Conservation (phyloP, 2,329 filamentous ascomycete species). For the Microthyrium microscopicum region DNA sequence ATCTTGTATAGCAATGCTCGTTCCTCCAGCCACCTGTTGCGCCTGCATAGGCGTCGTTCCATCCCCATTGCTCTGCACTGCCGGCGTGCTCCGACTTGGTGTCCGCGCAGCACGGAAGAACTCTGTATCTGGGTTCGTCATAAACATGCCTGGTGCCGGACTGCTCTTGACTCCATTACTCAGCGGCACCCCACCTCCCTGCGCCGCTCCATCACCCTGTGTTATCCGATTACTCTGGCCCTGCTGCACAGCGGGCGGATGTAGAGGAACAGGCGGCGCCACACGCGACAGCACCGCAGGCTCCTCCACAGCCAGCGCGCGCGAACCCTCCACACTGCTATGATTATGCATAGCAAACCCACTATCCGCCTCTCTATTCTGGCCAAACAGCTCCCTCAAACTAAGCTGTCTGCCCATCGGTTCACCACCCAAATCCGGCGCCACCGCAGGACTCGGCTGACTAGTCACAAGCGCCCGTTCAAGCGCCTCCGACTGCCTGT, state of each 20-base stretch:
- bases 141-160: slow-evolving; percentile 1
- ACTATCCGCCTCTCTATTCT: slow-evolving; percentile 35
- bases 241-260: background rate
- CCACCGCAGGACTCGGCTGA: slow-evolving; percentile 5
- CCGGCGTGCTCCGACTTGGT: too few relatives aligned
- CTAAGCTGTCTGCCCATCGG: slow-evolving; percentile 37
- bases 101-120: too few relatives aligned
- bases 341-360: slow-evolving; percentile 33
- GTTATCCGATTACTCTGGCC: background rate
- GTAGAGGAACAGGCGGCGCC: slow-evolving; percentile 17
- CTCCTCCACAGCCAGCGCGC: slow-evolving; percentile 54
- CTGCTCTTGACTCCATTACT: background rate
- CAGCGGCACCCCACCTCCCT: background rate
- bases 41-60: too few relatives aligned
- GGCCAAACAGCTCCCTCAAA: slow-evolving; percentile 36
- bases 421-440: slow-evolving; percentile 21
- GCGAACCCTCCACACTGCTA: slow-evolving; percentile 12
- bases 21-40: too few relatives aligned
- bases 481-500: slow-evolving; percentile 11
- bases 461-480: slow-evolving; percentile 8
- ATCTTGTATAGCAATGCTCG: too few relatives aligned
- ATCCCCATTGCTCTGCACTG: too few relatives aligned
- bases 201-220: background rate
- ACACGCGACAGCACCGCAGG: slow-evolving; percentile 64
- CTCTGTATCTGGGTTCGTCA: slow-evolving; percentile 12